A percentile compares a stretch with the other conserved stretches of the same genome.
phyloP scores from a whole-genome alignment of 179 eudicot species.

The Corrigiola litoralis region DNA sequence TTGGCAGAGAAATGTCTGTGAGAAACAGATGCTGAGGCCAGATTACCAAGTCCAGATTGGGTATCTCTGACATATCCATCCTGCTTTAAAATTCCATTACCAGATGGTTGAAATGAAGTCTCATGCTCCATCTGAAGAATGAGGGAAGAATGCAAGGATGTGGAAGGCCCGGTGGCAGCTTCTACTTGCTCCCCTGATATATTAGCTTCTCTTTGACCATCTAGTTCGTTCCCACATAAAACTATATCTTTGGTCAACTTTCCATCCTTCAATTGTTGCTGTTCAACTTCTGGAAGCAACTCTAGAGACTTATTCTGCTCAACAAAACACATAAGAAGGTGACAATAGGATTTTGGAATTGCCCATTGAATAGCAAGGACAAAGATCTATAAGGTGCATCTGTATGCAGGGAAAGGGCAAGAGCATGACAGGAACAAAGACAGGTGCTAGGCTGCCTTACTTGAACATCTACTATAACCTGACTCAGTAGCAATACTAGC shows the following conservation, averaged over 20 bases:
- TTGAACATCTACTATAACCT: too few species aligned
- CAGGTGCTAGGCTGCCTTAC: too few species aligned
- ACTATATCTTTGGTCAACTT: constrained; percentile 41
- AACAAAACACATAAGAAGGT: constrained; percentile 4
- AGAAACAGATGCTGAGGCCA: constrained; percentile 33
- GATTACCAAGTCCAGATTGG: constrained; percentile 24
- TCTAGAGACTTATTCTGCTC: constrained; percentile 66
- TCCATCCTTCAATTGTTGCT: constrained; percentile 59
- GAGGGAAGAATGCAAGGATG: constrained; percentile 36
- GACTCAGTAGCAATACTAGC: too few species aligned
- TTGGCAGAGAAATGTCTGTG: constrained; percentile 18
- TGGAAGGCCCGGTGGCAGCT: constrained; percentile 29
- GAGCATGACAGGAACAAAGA: too few species aligned
- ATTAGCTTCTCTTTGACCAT: constrained; percentile 30
- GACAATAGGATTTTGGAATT: neutral
- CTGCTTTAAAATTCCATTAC: constrained; percentile 26
- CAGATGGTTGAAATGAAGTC: constrained; percentile 28
- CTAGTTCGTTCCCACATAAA: constrained; percentile 21
- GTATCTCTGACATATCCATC: constrained; percentile 23
- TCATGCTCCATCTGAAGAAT: constrained; percentile 28
- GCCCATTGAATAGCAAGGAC: neutral
- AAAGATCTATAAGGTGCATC: neutral
- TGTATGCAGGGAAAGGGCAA: neutral
- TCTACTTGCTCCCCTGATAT: constrained; percentile 28
- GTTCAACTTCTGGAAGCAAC: constrained; percentile 78